Percentiles rank a stretch among this genome's conserved stretches.
These are phyloP conservation scores for Straminergon stramineum DNA, from an alignment of 225 moss, liverwort and hornwort genomes.

Conservation along the genomic window DNA sequence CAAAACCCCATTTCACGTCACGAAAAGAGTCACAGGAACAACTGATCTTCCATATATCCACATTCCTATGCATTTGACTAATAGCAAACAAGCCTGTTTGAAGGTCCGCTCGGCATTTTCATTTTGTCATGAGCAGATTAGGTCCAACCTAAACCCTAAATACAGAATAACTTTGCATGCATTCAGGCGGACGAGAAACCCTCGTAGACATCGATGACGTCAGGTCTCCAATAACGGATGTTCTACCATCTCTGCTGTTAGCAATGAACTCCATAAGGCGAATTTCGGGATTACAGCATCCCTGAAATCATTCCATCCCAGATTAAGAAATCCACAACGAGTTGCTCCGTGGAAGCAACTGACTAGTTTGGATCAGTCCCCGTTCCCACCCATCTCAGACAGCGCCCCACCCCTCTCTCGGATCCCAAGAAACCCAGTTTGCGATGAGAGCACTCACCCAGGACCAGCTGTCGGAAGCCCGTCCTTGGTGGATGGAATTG, in stretches of 20 bases:
- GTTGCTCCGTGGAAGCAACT: neutral
- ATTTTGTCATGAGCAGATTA: neutral
- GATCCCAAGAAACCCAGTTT: neutral
- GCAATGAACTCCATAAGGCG: neutral
- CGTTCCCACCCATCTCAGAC: neutral
- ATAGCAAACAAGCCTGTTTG: neutral
- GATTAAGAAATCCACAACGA: neutral
- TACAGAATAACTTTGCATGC: neutral
- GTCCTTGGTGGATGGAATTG: conserved; percentile 31
- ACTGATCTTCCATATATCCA: neutral
- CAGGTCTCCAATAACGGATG: neutral
- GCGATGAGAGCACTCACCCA: conserved; percentile 49
- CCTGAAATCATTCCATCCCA: neutral
- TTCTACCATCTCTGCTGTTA: neutral
- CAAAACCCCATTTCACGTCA: neutral
- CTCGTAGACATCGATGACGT: neutral
- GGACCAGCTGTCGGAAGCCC: conserved; percentile 64
- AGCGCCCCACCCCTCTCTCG: neutral
- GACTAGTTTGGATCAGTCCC: neutral
- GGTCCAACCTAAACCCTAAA: neutral
- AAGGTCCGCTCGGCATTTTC: neutral
- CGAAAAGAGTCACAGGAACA: neutral
- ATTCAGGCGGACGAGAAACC: neutral
- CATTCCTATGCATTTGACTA: neutral
- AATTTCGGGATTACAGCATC: neutral